These are phyloP conservation scores for Geotrichum siamense DNA, from an alignment of 1,139 yeast species.

Conservation along the genomic window DNA sequence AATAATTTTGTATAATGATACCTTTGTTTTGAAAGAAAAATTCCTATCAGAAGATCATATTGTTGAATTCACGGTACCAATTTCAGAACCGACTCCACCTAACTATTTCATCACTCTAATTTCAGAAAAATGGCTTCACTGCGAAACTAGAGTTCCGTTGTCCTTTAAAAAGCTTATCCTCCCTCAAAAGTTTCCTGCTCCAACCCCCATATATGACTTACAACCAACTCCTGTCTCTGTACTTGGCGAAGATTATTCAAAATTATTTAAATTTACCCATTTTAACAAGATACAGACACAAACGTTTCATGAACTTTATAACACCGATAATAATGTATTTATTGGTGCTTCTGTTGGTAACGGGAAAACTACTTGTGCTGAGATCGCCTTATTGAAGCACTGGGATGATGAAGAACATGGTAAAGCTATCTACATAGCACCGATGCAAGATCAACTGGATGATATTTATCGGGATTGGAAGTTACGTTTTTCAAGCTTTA, in stretches of 20 bases:
- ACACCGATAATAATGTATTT: slow-evolving; percentile 52
- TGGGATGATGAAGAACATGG: slow-evolving; percentile 38
- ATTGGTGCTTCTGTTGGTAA: slow-evolving; percentile 69
- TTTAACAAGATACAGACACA: slow-evolving; percentile 76
- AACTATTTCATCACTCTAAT: slow-evolving; percentile 63
- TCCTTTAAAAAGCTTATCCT: slow-evolving; percentile 47
- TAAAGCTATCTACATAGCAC: slow-evolving; percentile 55
- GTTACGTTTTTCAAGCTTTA: slow-evolving; percentile 36
- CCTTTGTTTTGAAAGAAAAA: slow-evolving; percentile 45
- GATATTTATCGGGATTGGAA: slow-evolving; percentile 45
- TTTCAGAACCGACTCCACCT: slow-evolving; percentile 60
- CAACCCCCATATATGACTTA: slow-evolving; percentile 47
- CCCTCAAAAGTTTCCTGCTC: slow-evolving; percentile 66
- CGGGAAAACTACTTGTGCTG: slow-evolving; percentile 69
- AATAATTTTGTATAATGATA: slow-evolving; percentile 52
- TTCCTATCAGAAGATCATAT: slow-evolving; percentile 48
- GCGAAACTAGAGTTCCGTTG: slow-evolving; percentile 58
- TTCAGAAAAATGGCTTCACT: slow-evolving; percentile 82
- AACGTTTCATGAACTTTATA: slow-evolving; percentile 52
- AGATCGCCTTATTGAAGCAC: slow-evolving; percentile 61
- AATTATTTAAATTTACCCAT: slow-evolving; percentile 37
- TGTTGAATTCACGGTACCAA: slow-evolving; percentile 59
- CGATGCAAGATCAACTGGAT: slow-evolving; percentile 52
- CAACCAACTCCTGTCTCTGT: slow-evolving; percentile 46
- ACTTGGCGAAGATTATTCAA: slow-evolving; percentile 43